Evolutionary conservation across 1,284 basidiomycete genomes (phyloP).

Genomic region (Sphaerobolus stellatus): DNA sequence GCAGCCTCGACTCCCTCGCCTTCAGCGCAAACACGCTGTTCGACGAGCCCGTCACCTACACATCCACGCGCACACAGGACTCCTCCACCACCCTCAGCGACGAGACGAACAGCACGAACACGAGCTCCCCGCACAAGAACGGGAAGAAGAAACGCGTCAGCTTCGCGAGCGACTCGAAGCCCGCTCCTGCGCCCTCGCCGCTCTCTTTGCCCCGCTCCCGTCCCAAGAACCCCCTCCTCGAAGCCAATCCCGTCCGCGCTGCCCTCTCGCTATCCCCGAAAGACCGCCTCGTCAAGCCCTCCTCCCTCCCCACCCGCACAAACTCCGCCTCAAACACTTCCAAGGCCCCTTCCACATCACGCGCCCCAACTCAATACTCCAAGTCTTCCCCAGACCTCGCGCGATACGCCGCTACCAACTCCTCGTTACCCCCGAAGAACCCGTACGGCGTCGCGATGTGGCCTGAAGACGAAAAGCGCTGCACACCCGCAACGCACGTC

Average conservation of each 20-base stretch:
- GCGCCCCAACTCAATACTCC: background rate
- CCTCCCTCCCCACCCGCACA: background rate
- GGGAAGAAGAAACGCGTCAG: background rate
- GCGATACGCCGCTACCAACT: background rate
- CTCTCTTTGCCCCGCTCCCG: background rate
- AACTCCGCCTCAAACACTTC: background rate
- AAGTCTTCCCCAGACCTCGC: background rate
- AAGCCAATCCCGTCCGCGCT: background rate
- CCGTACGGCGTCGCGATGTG: conserved; percentile 8
- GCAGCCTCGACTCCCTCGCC: conserved; percentile 1
- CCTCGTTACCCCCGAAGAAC: background rate
- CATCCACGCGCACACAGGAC: background rate
- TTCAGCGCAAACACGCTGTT: background rate
- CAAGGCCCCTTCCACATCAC: background rate
- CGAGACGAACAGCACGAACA: conserved; percentile 1
- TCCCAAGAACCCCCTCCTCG: background rate
- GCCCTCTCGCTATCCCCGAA: conserved; percentile 8
- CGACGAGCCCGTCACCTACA: background rate
- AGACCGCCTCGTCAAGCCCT: conserved; percentile 4
- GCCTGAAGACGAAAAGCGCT: conserved; percentile 11
- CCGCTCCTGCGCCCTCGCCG: background rate
- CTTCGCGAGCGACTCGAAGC: conserved; percentile 2
- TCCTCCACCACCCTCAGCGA: background rate
- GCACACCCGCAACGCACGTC: conserved; percentile 1
- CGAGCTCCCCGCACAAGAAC: background rate